Conservation (phyloP, 164 flowering plant species). For the Stephania cephalantha region DNA sequence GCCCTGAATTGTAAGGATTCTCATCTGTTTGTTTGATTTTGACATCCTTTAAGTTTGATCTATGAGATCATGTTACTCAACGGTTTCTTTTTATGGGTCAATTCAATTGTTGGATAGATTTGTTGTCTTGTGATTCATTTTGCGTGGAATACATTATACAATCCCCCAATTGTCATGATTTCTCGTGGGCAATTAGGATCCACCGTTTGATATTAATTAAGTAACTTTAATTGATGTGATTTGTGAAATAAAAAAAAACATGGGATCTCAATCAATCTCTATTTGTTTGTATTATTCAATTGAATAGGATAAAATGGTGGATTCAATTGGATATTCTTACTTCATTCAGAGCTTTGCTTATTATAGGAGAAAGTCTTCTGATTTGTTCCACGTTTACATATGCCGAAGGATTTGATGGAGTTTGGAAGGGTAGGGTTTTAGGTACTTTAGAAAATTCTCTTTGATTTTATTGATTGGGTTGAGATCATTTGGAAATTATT, state of each 20-base stretch:
- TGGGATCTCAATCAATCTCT: neutral
- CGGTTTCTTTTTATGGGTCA: neutral
- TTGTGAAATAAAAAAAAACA: neutral
- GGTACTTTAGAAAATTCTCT: neutral
- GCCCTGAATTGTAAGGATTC: slow-evolving; percentile 6
- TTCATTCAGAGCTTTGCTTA: neutral
- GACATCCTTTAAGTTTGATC: neutral
- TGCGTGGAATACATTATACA: neutral
- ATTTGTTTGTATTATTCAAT: neutral
- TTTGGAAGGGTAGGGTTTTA: neutral
- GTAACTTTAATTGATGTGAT: neutral
- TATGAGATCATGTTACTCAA: neutral
- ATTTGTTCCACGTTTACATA: neutral
- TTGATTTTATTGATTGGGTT: neutral
- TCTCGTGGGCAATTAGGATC: neutral
- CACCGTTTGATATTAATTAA: neutral
- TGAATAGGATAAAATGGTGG: neutral
- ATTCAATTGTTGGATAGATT: neutral
- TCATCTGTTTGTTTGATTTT: neutral
- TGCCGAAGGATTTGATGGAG: neutral
- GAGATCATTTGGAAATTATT: neutral
- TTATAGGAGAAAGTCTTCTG: neutral
- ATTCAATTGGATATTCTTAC: neutral
- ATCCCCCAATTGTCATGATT: neutral
- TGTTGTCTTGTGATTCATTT: neutral